Evolutionary conservation across 1,139 yeast genomes (phyloP), one percentile per base, ranked within the genome.

Genomic region (Yamadazyma blattariae): DNA sequence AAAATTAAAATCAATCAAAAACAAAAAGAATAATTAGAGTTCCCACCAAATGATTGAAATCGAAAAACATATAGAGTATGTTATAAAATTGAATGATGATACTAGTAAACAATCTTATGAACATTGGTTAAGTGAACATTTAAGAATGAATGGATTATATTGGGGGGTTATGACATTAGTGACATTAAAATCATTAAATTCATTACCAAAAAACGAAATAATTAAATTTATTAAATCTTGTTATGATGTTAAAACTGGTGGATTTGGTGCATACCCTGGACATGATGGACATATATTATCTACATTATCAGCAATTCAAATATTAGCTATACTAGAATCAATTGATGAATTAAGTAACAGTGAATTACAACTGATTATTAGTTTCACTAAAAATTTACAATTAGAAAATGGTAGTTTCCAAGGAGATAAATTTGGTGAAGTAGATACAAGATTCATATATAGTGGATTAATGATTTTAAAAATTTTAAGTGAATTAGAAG

Each of bases 241-340:
- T 53, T 80, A 77, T 59, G 83, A 80, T 44, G 54, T 47, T 0
- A 57, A 47, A 39, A 51, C 57, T 33, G 96, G 97, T 9, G 97
- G 96, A 1, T 92, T 90, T 64, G 96, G 95, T 0, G 83, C 97
- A 1, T 86, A 82, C 44, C 95, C 96, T 0, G 65, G 74, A 17
- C 97, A 92, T 51, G 98, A 94, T 55, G 82, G 94, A 0, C 98
- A 92, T 55, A 58, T 92, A n/a, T 66, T 88, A 18, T 79, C 89
- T 9, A 94, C 99, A 0, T 63, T 92, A 13, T 86, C 94, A 1
- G 98, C 92, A 0, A 56, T 92, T 2, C 98, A 94, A 56, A 72
- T 92, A 1, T 59, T 92, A 34, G 67, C 77, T 32, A 77, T 85
- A 39, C 84, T 81, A 48, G 28, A 18, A n/a, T 17, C 19, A 17